phyloP scores from a whole-genome alignment of 345 rosid genomes.

The Ricinus communis region DNA sequence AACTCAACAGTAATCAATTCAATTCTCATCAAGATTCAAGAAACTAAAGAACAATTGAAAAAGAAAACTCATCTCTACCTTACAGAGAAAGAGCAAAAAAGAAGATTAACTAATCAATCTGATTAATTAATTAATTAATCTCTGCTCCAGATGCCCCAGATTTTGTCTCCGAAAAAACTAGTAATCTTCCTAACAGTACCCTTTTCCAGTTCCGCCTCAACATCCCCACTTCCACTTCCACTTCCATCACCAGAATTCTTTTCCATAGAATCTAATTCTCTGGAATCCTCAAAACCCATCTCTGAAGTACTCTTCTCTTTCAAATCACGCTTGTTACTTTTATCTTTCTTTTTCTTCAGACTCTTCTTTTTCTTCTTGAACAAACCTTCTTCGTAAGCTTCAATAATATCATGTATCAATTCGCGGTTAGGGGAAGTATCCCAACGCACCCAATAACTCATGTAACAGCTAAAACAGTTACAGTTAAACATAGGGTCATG shows the following conservation, averaged over 20 bases:
- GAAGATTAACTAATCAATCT: not conserved
- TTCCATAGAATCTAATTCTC: slow-evolving; percentile 11
- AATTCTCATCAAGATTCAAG: not conserved
- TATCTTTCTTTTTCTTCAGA: slow-evolving; percentile 18
- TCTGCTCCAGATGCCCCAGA: slow-evolving; percentile 30
- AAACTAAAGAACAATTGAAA: not conserved
- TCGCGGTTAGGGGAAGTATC: slow-evolving; percentile 43
- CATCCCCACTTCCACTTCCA: not conserved
- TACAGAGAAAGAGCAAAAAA: not conserved
- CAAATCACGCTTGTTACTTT: slow-evolving; percentile 6
- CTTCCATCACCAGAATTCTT: not conserved
- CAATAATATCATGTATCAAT: slow-evolving; percentile 43
- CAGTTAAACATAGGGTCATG: slow-evolving; percentile 36
- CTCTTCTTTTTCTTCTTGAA: slow-evolving; percentile 20
- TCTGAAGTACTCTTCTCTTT: not conserved
- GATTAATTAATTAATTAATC: not conserved
- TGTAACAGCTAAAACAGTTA: slow-evolving; percentile 46
- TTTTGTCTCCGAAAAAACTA: slow-evolving; percentile 34
- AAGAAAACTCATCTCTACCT: not conserved
- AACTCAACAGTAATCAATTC: not conserved
- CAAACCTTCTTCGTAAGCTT: slow-evolving; percentile 40
- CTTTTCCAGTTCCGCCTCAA: slow-evolving; percentile 24
- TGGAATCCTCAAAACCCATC: not conserved
- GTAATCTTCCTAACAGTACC: slow-evolving; percentile 35
- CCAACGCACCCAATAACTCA: slow-evolving; percentile 46